Evolutionary conservation across 2,329 filamentous ascomycete genomes (phyloP).

Genomic region (Hypoxylon sp.): DNA sequence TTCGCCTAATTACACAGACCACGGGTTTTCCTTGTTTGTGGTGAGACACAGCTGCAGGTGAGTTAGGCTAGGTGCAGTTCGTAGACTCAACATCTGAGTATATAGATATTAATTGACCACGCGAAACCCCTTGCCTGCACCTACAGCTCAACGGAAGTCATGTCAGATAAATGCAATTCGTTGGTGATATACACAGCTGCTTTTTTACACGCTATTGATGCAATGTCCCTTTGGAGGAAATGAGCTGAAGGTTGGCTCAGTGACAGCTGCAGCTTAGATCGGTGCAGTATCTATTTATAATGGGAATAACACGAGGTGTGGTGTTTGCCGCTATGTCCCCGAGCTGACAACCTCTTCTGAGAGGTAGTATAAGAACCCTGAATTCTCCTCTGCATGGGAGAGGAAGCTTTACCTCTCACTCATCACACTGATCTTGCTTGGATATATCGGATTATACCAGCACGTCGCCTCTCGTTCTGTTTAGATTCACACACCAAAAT

Average conservation of each 20-base stretch:
- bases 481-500: slow-evolving; percentile 16
- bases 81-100: not conserved
- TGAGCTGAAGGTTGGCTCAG: not conserved
- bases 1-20: not conserved
- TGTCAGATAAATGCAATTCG: not conserved
- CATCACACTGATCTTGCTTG: not conserved
- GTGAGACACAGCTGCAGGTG: slow-evolving; percentile 2
- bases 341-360: not conserved
- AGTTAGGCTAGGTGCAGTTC: slow-evolving; percentile 21
- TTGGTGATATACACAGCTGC: not conserved
- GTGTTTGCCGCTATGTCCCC: not conserved
- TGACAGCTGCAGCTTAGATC: slow-evolving; percentile 7
- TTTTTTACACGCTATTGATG: slow-evolving; percentile 34
- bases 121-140: not conserved
- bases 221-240: slow-evolving; percentile 13
- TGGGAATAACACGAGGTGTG: slow-evolving; percentile 4
- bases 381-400: not conserved
- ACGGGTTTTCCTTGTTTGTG: slow-evolving; percentile 20
- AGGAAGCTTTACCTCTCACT: not conserved
- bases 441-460: not conserved
- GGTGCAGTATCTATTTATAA: not conserved
- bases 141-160: slow-evolving; percentile 9
- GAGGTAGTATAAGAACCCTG: slow-evolving; percentile 20
- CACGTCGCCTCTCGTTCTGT: not conserved
- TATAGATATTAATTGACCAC: slow-evolving; percentile 16